Evolutionary conservation across 192 early-diverging fungal genomes (phyloP).

Genomic region (Chytriomyces hyalinus): DNA sequence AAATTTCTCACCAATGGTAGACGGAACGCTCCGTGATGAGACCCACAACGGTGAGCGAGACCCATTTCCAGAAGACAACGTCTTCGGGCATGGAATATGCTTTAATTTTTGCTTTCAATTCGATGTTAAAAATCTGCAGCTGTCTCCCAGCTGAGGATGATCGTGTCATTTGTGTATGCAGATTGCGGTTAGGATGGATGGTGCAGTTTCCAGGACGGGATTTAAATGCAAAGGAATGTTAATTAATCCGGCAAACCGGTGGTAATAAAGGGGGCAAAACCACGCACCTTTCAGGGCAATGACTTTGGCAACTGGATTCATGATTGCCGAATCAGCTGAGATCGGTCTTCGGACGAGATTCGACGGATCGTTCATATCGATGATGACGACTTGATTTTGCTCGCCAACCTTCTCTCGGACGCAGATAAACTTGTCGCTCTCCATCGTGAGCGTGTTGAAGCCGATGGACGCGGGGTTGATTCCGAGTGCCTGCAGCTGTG

Average conservation of each 20-base stretch:
- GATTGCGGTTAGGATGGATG: neutral
- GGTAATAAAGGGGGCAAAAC: too few relatives aligned
- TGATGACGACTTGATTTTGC: slow-evolving; percentile 90
- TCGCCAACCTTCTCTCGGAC: slow-evolving; percentile 88
- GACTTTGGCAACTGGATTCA: slow-evolving; percentile 93
- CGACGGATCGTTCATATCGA: slow-evolving; percentile 86
- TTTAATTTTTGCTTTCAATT: slow-evolving; percentile 95
- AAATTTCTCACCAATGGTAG: slow-evolving; percentile 79
- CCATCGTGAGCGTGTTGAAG: slow-evolving; percentile 97
- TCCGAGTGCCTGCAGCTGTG: slow-evolving; percentile 85
- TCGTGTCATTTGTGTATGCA: neutral
- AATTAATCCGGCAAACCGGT: too few relatives aligned
- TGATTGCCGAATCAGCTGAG: slow-evolving; percentile 96
- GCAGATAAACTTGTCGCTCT: slow-evolving; percentile 98
- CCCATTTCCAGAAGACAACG: slow-evolving; percentile 96
- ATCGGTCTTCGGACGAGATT: slow-evolving; percentile 89
- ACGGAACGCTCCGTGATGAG: slow-evolving; percentile 87
- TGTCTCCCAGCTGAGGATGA: slow-evolving; percentile 73
- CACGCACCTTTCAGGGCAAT: slow-evolving; percentile 92
- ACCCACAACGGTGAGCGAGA: slow-evolving; percentile 81
- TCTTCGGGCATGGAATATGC: slow-evolving; percentile 90
- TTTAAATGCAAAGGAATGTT: too few relatives aligned
- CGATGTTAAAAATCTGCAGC: slow-evolving; percentile 97
- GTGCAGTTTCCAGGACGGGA: neutral
- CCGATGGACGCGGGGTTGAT: slow-evolving; percentile 92